A percentile compares a stretch with the other conserved stretches of the same genome.
Conservation (phyloP, 192 early-diverging fungal genomes). For the Backusella luteola region DNA sequence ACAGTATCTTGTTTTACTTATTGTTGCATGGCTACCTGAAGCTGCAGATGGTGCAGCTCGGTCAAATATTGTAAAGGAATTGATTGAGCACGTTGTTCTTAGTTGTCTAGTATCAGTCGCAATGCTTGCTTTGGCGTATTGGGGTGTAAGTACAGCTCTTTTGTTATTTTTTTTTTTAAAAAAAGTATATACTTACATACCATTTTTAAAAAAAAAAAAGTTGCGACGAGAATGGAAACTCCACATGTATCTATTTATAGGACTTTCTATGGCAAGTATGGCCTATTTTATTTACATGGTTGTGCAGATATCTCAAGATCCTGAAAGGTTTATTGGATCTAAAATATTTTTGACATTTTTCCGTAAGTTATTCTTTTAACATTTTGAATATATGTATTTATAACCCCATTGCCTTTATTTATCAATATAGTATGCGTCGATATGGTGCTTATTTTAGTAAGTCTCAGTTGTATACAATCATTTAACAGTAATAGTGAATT, state of each 20-base stretch:
- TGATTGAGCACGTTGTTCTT: slow-evolving; percentile 45
- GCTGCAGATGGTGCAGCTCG: slow-evolving; percentile 3
- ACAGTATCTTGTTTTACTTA: slow-evolving; percentile 65
- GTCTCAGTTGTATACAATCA: slow-evolving; percentile 9
- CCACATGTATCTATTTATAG: slow-evolving; percentile 59
- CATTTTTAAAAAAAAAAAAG: slow-evolving; percentile 22
- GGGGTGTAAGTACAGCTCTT: slow-evolving; percentile 46
- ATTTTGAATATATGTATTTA: background rate
- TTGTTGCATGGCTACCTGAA: slow-evolving; percentile 39
- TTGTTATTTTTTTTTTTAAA: background rate
- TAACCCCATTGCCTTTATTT: slow-evolving; percentile 18
- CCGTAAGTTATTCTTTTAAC: slow-evolving; percentile 39
- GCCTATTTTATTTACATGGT: slow-evolving; percentile 71
- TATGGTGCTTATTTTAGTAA: slow-evolving; percentile 45
- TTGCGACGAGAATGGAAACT: slow-evolving; percentile 49
- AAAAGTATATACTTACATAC: background rate
- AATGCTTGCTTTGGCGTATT: slow-evolving; percentile 51
- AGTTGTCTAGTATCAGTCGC: slow-evolving; percentile 45
- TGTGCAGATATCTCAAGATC: slow-evolving; percentile 53
- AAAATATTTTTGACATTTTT: slow-evolving; percentile 55
- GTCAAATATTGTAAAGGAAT: slow-evolving; percentile 19
- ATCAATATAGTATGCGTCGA: slow-evolving; percentile 39
- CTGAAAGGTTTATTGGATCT: slow-evolving; percentile 42
- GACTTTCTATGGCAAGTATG: slow-evolving; percentile 59
- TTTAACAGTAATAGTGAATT: background rate